A percentile compares a stretch with the other conserved stretches of the same genome.
phyloP scores from a whole-genome alignment of 129 eudicot genomes.

The Arctium minus region DNA sequence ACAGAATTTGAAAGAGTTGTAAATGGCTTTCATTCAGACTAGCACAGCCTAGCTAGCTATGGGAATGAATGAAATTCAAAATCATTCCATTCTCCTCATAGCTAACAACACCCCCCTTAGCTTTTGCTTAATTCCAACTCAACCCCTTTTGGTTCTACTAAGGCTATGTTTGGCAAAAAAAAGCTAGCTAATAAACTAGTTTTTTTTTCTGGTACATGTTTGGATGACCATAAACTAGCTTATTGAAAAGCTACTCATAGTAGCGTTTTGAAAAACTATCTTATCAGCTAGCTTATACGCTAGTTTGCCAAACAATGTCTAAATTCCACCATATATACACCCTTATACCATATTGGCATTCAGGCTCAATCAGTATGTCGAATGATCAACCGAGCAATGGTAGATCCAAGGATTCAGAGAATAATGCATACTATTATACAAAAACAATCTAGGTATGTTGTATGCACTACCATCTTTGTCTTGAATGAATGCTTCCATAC shows the following conservation, averaged over 20 bases:
- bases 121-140: neutral
- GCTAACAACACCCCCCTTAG: slow-evolving; percentile 9
- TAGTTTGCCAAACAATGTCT: too few species aligned
- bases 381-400: neutral
- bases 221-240: too few species aligned
- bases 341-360: neutral
- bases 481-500: neutral
- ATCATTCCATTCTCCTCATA: neutral
- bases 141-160: neutral
- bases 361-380: neutral
- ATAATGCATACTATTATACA: neutral
- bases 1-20: slow-evolving; percentile 17
- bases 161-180: too few species aligned
- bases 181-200: too few species aligned
- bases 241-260: too few species aligned
- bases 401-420: neutral
- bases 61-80: slow-evolving; percentile 17
- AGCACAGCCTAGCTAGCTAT: slow-evolving; percentile 8
- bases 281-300: too few species aligned
- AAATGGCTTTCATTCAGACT: slow-evolving; percentile 13
- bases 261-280: too few species aligned
- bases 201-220: too few species aligned
- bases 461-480: neutral
- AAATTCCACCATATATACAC: neutral
- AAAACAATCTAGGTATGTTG: neutral